These are phyloP conservation scores for Beauveria pseudobassiana DNA, from an alignment of 2,329 filamentous ascomycete species.

Conservation along the genomic window DNA sequence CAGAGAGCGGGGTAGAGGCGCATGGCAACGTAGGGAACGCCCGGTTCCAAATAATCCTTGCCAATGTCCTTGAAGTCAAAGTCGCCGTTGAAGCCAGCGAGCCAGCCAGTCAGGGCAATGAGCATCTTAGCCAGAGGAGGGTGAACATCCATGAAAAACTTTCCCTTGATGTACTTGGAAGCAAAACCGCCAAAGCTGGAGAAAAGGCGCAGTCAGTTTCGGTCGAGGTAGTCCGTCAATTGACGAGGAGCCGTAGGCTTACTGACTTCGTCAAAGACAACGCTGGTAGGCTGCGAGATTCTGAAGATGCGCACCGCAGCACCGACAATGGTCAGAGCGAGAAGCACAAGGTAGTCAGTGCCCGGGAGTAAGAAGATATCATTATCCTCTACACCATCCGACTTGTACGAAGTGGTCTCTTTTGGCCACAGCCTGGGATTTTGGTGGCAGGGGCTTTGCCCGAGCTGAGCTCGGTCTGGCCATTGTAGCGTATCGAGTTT, in stretches of 20 bases:
- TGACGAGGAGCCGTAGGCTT: constrained; percentile 34
- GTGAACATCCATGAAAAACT: constrained; percentile 99
- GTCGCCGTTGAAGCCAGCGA: constrained; percentile 88
- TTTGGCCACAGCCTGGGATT: constrained; percentile 27
- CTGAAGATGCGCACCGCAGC: constrained; percentile 80
- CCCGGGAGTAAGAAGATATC: constrained; percentile 82
- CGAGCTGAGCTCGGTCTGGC: constrained; percentile 26
- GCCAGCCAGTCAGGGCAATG: constrained; percentile 88
- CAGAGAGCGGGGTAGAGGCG: constrained; percentile 84
- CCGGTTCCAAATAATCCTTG: constrained; percentile 93
- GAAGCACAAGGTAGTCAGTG: constrained; percentile 74
- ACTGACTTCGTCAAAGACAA: constrained; percentile 99
- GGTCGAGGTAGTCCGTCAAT: background rate
- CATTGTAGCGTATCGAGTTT: constrained; percentile 20
- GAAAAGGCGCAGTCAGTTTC: background rate
- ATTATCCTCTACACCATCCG: constrained; percentile 76
- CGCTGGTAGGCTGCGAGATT: constrained; percentile 92
- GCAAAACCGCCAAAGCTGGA: constrained; percentile 92
- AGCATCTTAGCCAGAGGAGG: constrained; percentile 94
- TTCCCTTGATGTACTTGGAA: constrained; percentile 98
- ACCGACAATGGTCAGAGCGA: constrained; percentile 65
- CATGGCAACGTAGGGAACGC: constrained; percentile 97
- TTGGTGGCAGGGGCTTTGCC: constrained; percentile 29
- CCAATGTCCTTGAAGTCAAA: constrained; percentile 99
- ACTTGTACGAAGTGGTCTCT: constrained; percentile 55